phyloP scores from a whole-genome alignment of 495 filamentous ascomycete genomes.

The Platismatia glauca region DNA sequence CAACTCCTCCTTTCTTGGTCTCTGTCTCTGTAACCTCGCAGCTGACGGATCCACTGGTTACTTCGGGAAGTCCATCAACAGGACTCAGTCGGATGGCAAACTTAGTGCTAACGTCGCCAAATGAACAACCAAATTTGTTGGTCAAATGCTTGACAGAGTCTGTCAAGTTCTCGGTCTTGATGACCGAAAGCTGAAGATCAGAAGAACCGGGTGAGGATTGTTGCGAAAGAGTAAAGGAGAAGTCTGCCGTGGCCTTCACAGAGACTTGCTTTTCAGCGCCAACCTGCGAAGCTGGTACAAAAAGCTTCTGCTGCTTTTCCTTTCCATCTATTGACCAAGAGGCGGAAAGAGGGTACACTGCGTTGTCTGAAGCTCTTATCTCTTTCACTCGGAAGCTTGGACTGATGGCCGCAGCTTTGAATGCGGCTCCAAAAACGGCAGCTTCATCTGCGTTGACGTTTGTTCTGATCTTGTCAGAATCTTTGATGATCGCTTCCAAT shows the following conservation, averaged over 20 bases:
- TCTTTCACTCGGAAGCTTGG: conserved; percentile 97
- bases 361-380: conserved; percentile 67
- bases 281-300: conserved; percentile 66
- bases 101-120: conserved; percentile 69
- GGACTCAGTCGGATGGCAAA: conserved; percentile 62
- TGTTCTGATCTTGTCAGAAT: conserved; percentile 68
- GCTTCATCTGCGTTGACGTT: conserved; percentile 98
- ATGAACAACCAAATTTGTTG: conserved; percentile 64
- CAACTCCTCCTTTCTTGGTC: conserved; percentile 71
- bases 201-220: conserved; percentile 39
- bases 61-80: conserved; percentile 74
- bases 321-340: conserved; percentile 54
- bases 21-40: conserved; percentile 64
- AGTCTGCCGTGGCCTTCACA: conserved; percentile 77
- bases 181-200: conserved; percentile 43
- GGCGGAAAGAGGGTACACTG: conserved; percentile 62
- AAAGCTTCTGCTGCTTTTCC: conserved; percentile 66
- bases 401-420: conserved; percentile 83
- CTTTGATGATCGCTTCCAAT: conserved; percentile 67
- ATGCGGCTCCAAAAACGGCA: conserved; percentile 92
- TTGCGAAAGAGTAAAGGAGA: conserved; percentile 74
- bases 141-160: conserved; percentile 65
- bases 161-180: conserved; percentile 77
- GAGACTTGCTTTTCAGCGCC: conserved; percentile 80
- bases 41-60: conserved; percentile 65